Evolutionary conservation across 2,329 filamentous ascomycete genomes (phyloP).

Genomic region (Aphanocladium album): DNA sequence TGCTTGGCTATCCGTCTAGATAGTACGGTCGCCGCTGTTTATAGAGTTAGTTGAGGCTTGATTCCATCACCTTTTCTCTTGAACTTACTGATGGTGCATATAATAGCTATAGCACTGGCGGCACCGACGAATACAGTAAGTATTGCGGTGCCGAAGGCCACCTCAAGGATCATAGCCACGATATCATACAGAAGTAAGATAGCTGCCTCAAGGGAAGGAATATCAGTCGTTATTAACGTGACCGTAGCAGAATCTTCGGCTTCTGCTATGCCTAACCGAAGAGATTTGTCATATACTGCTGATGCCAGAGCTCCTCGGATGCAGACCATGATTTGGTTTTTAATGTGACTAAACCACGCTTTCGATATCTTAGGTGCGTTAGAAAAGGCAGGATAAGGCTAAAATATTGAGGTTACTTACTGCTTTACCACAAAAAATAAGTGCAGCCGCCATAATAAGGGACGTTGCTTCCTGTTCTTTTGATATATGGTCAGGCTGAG

Average conservation of each 20-base stretch:
- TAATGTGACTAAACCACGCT: neutral
- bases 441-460: neutral
- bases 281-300: neutral
- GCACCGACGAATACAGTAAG: neutral
- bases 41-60: neutral
- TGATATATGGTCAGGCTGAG: neutral
- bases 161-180: neutral
- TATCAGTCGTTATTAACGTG: neutral
- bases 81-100: neutral
- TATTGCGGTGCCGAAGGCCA: neutral
- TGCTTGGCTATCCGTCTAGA: neutral
- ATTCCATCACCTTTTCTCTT: neutral
- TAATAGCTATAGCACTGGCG: neutral
- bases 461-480: neutral
- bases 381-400: neutral
- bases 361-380: neutral
- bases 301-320: neutral
- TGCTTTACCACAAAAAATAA: constrained; percentile 4
- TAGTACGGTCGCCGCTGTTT: neutral
- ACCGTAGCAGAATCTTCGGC: constrained; percentile 1
- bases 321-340: neutral
- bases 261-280: neutral
- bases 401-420: neutral
- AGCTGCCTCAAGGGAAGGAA: neutral
- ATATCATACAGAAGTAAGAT: neutral